These are phyloP conservation scores for Boechera divaricarpa DNA, from an alignment of 345 rosid species.

Conservation along the genomic window DNA sequence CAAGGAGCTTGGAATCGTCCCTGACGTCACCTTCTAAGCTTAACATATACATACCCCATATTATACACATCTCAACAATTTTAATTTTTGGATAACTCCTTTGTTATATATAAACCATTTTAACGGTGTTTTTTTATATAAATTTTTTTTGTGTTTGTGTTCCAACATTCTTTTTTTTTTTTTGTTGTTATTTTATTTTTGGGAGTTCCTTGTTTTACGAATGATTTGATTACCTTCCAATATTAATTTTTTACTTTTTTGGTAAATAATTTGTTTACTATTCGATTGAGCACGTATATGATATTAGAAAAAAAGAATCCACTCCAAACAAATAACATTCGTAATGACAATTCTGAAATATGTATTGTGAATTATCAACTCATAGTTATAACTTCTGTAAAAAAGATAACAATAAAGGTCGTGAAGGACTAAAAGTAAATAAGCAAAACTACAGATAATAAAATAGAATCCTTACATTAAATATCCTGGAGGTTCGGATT, in stretches of 20 bases:
- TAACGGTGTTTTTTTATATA: not conserved
- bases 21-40: slow-evolving; percentile 39
- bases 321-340: not conserved
- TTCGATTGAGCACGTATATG: not conserved
- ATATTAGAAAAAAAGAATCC: not conserved
- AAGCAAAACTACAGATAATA: not conserved
- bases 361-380: too few species aligned
- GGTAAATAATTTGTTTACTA: not conserved
- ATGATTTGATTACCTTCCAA: slow-evolving; percentile 29
- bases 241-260: not conserved
- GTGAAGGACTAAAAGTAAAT: not conserved
- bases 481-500: too few species aligned
- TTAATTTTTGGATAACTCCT: slow-evolving; percentile 1
- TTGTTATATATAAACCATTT: slow-evolving; percentile 1
- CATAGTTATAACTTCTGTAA: too few species aligned
- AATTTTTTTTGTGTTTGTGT: slow-evolving; percentile 1
- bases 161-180: not conserved
- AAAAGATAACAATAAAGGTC: not conserved
- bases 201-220: slow-evolving; percentile 17
- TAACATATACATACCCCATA: not conserved
- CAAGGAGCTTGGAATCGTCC: slow-evolving; percentile 61
- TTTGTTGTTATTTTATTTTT: not conserved
- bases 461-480: not conserved
- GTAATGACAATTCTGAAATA: not conserved
- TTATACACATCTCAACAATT: slow-evolving; percentile 13